phyloP scores from a whole-genome alignment of 768 basidiomycete species.

The Boletus rubroflammeus region DNA sequence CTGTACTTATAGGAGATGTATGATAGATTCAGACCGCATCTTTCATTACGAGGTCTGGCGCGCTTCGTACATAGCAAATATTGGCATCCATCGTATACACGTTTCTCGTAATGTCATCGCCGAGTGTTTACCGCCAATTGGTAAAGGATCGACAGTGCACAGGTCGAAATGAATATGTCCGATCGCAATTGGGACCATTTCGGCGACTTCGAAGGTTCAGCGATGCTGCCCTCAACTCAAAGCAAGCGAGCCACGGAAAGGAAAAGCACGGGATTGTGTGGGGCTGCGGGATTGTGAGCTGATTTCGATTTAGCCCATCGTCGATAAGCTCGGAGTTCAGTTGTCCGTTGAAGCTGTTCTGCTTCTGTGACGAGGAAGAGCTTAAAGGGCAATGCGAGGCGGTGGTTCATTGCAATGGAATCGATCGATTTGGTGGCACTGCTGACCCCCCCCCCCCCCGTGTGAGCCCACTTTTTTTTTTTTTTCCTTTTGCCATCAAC shows the following conservation, averaged over 20 bases:
- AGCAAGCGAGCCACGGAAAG: not conserved
- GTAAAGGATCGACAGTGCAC: constrained; percentile 20
- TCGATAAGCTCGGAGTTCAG: not conserved
- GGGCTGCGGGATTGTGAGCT: not conserved
- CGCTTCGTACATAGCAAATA: constrained; percentile 7
- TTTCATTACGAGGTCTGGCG: not conserved
- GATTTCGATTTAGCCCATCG: not conserved
- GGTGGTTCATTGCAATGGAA: not conserved
- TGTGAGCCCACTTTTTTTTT: not conserved
- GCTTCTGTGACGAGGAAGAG: constrained; percentile 1
- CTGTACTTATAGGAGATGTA: constrained; percentile 32
- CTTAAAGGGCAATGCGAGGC: constrained; percentile 2
- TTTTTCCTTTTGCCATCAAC: not conserved
- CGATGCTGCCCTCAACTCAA: constrained; percentile 30
- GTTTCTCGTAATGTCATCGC: not conserved
- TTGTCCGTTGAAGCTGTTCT: not conserved
- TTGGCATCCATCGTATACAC: not conserved
- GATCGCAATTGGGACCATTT: constrained; percentile 27
- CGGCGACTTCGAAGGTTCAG: constrained; percentile 41
- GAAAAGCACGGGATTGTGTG: not conserved
- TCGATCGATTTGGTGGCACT: too few relatives aligned
- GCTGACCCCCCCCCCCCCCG: not conserved
- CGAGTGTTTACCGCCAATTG: constrained; percentile 7
- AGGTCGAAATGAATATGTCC: constrained; percentile 18
- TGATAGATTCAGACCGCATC: constrained; percentile 15